phyloP scores from a whole-genome alignment of 192 early-diverging fungal species.

The Funneliformis mosseae region DNA sequence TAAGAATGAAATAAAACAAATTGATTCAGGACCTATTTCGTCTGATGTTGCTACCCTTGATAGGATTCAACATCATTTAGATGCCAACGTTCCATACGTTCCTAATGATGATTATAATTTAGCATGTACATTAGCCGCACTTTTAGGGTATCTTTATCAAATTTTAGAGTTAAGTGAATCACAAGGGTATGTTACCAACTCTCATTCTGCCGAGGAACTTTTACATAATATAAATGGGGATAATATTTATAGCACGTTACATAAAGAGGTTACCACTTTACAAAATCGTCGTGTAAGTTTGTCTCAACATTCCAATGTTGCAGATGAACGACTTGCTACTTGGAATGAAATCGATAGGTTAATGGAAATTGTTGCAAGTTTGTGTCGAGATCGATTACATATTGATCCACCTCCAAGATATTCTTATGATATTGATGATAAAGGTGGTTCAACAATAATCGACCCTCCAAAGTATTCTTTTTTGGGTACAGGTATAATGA shows the following conservation, averaged over 20 bases:
- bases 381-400: constrained; percentile 17
- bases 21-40: neutral
- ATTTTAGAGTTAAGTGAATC: constrained; percentile 44
- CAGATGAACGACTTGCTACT: constrained; percentile 31
- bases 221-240: neutral
- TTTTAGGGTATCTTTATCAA: constrained; percentile 53
- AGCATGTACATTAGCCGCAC: constrained; percentile 56
- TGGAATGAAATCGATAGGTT: constrained; percentile 49
- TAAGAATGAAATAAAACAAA: constrained; percentile 27
- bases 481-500: constrained; percentile 13
- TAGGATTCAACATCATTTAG: constrained; percentile 29
- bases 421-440: constrained; percentile 8
- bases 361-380: constrained; percentile 38
- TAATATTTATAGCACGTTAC: constrained; percentile 30
- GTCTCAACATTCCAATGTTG: neutral
- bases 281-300: constrained; percentile 25
- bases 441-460: neutral
- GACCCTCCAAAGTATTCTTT: constrained; percentile 24
- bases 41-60: constrained; percentile 12
- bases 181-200: neutral
- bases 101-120: constrained; percentile 55
- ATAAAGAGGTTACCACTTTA: constrained; percentile 37
- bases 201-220: constrained; percentile 1
- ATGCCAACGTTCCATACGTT: constrained; percentile 34
- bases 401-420: constrained; percentile 36